phyloP scores from a whole-genome alignment of 129 eudicot genomes.

The Apium graveolens region DNA sequence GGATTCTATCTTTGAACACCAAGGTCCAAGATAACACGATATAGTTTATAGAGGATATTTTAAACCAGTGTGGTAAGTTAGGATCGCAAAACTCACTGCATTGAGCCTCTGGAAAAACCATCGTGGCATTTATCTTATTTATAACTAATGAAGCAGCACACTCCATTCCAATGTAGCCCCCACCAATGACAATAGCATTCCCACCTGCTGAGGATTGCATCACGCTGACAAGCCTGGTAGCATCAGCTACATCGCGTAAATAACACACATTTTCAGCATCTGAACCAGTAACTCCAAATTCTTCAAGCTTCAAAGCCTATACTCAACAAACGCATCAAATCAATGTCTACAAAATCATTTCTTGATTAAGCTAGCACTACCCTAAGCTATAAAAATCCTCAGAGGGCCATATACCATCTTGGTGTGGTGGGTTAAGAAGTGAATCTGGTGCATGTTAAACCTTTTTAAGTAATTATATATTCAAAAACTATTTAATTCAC shows the following conservation, averaged over 20 bases:
- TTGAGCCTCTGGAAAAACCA: slow-evolving; percentile 95
- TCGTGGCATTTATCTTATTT: slow-evolving; percentile 76
- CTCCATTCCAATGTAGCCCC: slow-evolving; percentile 99
- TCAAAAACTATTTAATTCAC: neutral
- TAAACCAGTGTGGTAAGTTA: neutral
- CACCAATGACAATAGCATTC: slow-evolving; percentile 94
- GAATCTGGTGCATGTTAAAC: neutral
- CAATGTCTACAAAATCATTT: neutral
- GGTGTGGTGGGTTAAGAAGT: neutral
- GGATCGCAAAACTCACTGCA: slow-evolving; percentile 53
- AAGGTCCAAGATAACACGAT: neutral
- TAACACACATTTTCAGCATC: slow-evolving; percentile 94
- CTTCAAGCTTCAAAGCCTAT: slow-evolving; percentile 97
- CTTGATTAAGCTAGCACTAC: slow-evolving; percentile 4
- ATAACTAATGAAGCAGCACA: slow-evolving; percentile 95
- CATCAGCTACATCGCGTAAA: slow-evolving; percentile 87
- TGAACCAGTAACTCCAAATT: slow-evolving; percentile 78
- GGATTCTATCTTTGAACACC: neutral
- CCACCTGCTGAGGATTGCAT: slow-evolving; percentile 71
- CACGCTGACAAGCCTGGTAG: slow-evolving; percentile 62
- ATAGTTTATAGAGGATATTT: neutral
- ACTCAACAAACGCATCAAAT: slow-evolving; percentile 17
- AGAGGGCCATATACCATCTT: neutral
- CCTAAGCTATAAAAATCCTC: neutral
- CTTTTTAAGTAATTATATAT: neutral